A percentile compares a stretch with the other conserved stretches of the same genome.
phyloP scores from a whole-genome alignment of 106 monocot species.

The Dioscorea zingiberensis region DNA sequence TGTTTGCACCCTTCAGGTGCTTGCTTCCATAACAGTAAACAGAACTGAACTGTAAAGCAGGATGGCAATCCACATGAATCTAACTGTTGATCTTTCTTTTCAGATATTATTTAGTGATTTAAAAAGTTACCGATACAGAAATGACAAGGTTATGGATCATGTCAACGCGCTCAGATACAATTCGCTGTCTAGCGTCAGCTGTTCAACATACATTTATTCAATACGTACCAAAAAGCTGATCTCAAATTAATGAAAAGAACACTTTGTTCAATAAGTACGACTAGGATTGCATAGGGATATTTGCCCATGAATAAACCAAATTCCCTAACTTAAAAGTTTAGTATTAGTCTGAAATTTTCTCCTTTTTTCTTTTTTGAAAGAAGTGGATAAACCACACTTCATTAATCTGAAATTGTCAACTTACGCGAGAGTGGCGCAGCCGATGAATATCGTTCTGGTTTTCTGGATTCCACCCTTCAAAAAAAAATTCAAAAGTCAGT shows the following conservation, averaged over 20 bases:
- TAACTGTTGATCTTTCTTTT: neutral
- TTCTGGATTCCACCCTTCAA: constrained; percentile 87
- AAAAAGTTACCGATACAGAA: constrained; percentile 86
- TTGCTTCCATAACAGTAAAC: neutral
- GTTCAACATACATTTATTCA: constrained; percentile 23
- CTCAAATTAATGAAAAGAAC: neutral
- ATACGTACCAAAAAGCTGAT: neutral
- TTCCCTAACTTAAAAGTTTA: no score
- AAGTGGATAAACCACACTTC: neutral
- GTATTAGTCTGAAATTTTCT: neutral
- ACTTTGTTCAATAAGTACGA: neutral
- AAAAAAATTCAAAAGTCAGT: constrained; percentile 5
- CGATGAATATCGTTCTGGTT: constrained; percentile 96
- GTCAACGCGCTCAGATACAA: constrained; percentile 94
- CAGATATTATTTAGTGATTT: constrained; percentile 11
- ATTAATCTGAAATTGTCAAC: constrained; percentile 6
- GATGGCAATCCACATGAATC: no score
- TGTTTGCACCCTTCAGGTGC: constrained; percentile 7
- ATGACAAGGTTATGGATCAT: constrained; percentile 84
- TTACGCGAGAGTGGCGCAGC: constrained; percentile 94
- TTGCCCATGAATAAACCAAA: no score
- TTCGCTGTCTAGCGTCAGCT: constrained; percentile 95
- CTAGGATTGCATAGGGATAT: no score
- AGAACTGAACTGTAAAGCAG: neutral
- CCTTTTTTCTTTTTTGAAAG: no score